Conservation (phyloP, 352 stramenopile species). For the Pythium aristosporum region DNA sequence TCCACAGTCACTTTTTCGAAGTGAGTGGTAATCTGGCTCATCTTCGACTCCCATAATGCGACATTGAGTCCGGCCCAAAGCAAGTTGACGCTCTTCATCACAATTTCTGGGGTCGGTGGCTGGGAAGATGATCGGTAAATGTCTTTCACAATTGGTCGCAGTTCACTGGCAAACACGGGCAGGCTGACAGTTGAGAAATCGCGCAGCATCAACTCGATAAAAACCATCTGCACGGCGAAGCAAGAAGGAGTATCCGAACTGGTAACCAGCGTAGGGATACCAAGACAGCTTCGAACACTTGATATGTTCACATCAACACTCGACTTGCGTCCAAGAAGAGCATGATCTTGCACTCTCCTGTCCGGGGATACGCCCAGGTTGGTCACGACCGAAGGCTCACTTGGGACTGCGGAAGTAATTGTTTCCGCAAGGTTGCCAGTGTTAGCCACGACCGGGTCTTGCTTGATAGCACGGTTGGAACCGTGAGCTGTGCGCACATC, state of each 20-base stretch:
- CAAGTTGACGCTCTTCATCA: conserved; percentile 21
- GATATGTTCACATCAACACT: conserved; percentile 7
- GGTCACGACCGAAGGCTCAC: too few species aligned
- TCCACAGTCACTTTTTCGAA: conserved; percentile 11
- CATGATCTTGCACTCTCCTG: neutral
- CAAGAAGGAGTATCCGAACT: conserved; percentile 8
- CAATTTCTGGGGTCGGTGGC: conserved; percentile 11
- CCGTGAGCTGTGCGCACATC: neutral
- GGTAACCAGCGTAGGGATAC: neutral
- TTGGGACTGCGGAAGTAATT: too few species aligned
- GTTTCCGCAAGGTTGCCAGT: too few species aligned
- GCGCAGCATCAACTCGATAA: conserved; percentile 28
- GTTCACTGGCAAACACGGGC: conserved; percentile 12
- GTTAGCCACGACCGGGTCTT: neutral
- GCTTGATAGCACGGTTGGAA: neutral
- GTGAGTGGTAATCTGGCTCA: conserved; percentile 10
- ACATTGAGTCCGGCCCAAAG: conserved; percentile 26
- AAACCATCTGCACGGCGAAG: conserved; percentile 26
- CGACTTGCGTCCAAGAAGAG: neutral
- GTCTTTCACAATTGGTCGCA: conserved; percentile 22
- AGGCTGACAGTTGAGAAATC: conserved; percentile 15
- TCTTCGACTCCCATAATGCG: conserved; percentile 29
- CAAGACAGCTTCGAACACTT: conserved; percentile 18
- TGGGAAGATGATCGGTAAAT: conserved; percentile 21
- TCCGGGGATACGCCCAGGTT: neutral